Evolutionary conservation across 1,284 basidiomycete species (phyloP), one percentile per base, ranked within the genome.

Genomic region (Thelephora terrestris): DNA sequence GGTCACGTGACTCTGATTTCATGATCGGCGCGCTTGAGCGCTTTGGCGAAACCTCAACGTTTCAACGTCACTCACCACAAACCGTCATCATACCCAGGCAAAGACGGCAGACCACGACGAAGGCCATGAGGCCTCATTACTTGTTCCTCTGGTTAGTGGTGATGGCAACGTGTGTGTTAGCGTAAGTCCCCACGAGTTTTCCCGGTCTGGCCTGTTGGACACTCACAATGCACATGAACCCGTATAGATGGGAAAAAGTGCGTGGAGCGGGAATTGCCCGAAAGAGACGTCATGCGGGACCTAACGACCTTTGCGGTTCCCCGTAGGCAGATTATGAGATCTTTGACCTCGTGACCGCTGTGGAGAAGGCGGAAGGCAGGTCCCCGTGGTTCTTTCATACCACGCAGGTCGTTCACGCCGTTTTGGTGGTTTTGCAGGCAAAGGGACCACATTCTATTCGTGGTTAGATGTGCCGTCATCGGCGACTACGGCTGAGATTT

Each of bases 281-380:
- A 5, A 2, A 20, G 25, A 14, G 39, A 12, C 6, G 39, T 20
- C n/a, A 42, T 10, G 5, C 17, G 9, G 6, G 21, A 42, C 20
- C 48, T 55, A 27, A 53, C 47, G 50, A 17, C 45, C 9, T 16
- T 10, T 23, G 37, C 50, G 29, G 29, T 3, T 12, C 29, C 9
- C 12, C 23, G 49, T 57, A 91, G 81, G 85, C 92, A 65, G 91
- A 94, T 69, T 76, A 93, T 71, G 93, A 97, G 67, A 93, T 97
- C 47, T 97, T 97, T 60, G 93, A 96, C 68, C 75, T 97, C n/a
- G 92, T 96, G 50, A 78, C 78, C 53, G 87, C 78, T 5, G 66
- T 97, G 29, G 84, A 95, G 67, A 68, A 71, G 1, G 72, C 87
- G 2, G 92, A 95, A 72, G 93, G 90, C 81, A 48, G 43, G 61